Evolutionary conservation across 75 land plant genomes (phyloP), one percentile per base, ranked within the genome.

Genomic region (Sequoia sempervirens): DNA sequence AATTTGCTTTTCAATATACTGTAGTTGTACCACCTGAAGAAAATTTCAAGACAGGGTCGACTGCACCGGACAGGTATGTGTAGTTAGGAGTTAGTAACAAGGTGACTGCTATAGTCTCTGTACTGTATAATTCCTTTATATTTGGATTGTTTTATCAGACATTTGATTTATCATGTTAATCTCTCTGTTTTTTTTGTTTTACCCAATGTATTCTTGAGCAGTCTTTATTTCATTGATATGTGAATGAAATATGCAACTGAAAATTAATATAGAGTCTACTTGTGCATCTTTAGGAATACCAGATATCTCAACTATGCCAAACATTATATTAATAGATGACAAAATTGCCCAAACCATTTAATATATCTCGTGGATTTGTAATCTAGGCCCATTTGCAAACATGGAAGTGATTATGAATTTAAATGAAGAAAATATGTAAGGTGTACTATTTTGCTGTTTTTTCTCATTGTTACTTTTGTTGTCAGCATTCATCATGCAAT

Each of bases 1-100:
- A 98, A 86, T 86, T 98, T 84, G 99, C 99, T 37, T 98, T 98
- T 84, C 98, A 98, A 61, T 98, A 98, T 80, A 90, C 93, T 50
- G 88, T 96, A 30, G 85, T 98, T 86, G 94, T 93, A 58, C 99
- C 99, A 20, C 88, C 86, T 72, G 92, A 92, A 54, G 91, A 90
- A 9, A 80, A 76, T 80, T 81, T 87, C 14, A 85, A 52, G 82
- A 80, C 86, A 79, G 86, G 85, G 52, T 70, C 76, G 58, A 84
- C 37, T 83, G 85, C 88, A 11, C 23, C 81, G 81, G 76, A 72
- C 84, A 92, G 90, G 95, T 93, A 89, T 81, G 82, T 36, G 23
- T 82, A 45, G 45, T 30, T 11, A 30, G 28, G 32, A 68, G 28
- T 28, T 64, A 28, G 72, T 68, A 68, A 68, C n/a, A 28, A 68